Base-by-base conservation (phyloP, 2,329 filamentous ascomycete species). In the Penicillium brevicompactum region DNA sequence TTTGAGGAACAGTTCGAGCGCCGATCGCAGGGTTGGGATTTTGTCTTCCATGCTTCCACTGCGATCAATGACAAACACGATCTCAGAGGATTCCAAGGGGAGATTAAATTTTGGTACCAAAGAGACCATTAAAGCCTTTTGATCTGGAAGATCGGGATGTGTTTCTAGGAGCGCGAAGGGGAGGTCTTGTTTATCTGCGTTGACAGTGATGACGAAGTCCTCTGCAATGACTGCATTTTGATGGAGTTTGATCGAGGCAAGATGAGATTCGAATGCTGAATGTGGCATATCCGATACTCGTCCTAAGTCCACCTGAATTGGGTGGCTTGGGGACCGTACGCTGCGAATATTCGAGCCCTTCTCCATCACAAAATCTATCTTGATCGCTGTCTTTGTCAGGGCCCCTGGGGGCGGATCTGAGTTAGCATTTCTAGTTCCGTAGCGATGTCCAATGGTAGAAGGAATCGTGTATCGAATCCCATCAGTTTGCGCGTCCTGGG, bases 1-100 rank as follows among this genome's bases (percentile, higher is more conserved):
- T 66, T 87, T 87, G 53, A 89, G 73, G 61, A 89, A 89, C 21
- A 89, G 75, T 5, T 81, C 78, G 21, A 89, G 74, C 0, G 86
- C 85, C 1, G 79, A 72, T 22, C 79, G 73, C 3, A 87, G 76
- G 31, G 84, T 79, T 0, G 62, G 58, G 1, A 88, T 87, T 38
- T 80, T 82, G 4, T 60, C 59, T 4, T 2, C 1, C 61, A 62
- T 64, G 4, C 59, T 62, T 24, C 56, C 57, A 32, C 59, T 62
- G 24, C 59, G 53, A 38, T 64, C 59, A n/a, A 51, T 57, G 6
- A 64, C 51, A 48, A 64, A 62, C 21, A 64, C 55, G 8, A 64
- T 56, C 27, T 64, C 59, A 2, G 53, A 49, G 16, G 49, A 49
- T 18, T 53, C 57, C n/a, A 43, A 18, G 5, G 48, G 44, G 4